Conservation (phyloP, 2,329 filamentous ascomycete species). For the Raffaelea deltoideospora region DNA sequence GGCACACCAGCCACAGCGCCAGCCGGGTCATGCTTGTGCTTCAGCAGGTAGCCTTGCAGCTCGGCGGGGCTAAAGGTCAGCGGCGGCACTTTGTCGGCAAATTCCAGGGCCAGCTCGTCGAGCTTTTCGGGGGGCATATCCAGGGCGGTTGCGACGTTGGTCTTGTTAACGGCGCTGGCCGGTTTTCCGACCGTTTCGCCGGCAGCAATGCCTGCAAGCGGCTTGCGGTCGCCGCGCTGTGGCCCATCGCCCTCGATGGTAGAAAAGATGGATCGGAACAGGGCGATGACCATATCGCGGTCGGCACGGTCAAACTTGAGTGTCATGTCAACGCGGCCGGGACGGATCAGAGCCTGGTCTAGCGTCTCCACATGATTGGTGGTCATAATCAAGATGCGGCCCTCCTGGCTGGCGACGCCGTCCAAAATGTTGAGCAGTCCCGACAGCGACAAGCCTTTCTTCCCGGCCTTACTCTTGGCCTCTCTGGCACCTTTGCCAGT, state of each 20-base stretch:
- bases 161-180: background rate
- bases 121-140: constrained; percentile 13
- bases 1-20: constrained; percentile 30
- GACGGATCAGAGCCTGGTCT: constrained; percentile 46
- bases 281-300: constrained; percentile 31
- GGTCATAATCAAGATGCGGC: constrained; percentile 49
- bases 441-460: constrained; percentile 46
- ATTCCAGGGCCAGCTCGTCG: constrained; percentile 29
- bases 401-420: constrained; percentile 50
- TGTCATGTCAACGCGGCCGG: constrained; percentile 45
- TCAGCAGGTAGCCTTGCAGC: constrained; percentile 42
- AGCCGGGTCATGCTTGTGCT: constrained; percentile 36
- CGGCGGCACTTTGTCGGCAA: constrained; percentile 34
- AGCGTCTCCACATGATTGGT: constrained; percentile 49
- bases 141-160: constrained; percentile 15
- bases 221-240: constrained; percentile 13
- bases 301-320: constrained; percentile 42
- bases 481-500: constrained; percentile 3
- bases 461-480: background rate
- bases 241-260: constrained; percentile 29
- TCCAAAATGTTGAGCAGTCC: constrained; percentile 72
- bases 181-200: background rate
- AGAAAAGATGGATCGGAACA: constrained; percentile 44
- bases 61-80: constrained; percentile 45
- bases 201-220: too few relatives aligned